phyloP scores from a whole-genome alignment of 352 stramenopile genomes.

The Pythium oligandrum region DNA sequence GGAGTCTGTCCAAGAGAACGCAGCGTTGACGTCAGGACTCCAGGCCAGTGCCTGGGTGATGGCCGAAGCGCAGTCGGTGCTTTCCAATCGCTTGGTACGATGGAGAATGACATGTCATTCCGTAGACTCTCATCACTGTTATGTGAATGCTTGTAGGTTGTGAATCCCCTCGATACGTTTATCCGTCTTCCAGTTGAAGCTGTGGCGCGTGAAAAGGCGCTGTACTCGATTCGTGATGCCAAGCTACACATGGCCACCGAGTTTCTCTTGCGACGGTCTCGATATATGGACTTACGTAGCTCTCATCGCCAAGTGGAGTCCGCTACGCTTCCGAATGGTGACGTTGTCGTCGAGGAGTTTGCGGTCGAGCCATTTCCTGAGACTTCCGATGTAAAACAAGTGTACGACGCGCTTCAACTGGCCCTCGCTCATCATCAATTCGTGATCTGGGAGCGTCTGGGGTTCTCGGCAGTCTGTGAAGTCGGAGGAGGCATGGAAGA shows the following conservation, averaged over 20 bases:
- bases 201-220: conserved; percentile 15
- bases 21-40: neutral
- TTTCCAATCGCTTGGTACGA: neutral
- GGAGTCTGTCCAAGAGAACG: neutral
- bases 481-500: conserved; percentile 13
- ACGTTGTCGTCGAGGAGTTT: conserved; percentile 33
- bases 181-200: conserved; percentile 26
- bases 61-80: neutral
- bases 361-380: conserved; percentile 30
- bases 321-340: conserved; percentile 23
- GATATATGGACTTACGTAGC: conserved; percentile 22
- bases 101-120: neutral
- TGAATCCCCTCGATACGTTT: conserved; percentile 31
- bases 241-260: conserved; percentile 18
- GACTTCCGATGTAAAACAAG: conserved; percentile 17
- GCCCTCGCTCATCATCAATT: conserved; percentile 42
- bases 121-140: neutral
- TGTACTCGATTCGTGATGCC: conserved; percentile 16
- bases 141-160: conserved; percentile 7
- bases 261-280: conserved; percentile 25
- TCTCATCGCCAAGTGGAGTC: conserved; percentile 28
- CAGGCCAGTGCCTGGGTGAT: neutral
- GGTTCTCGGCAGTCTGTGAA: conserved; percentile 39
- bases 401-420: conserved; percentile 34
- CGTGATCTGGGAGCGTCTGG: conserved; percentile 37